Percentiles rank a stretch among this genome's conserved stretches.
phyloP scores from a whole-genome alignment of 257 asterid species.

The Penstemon barbatus region DNA sequence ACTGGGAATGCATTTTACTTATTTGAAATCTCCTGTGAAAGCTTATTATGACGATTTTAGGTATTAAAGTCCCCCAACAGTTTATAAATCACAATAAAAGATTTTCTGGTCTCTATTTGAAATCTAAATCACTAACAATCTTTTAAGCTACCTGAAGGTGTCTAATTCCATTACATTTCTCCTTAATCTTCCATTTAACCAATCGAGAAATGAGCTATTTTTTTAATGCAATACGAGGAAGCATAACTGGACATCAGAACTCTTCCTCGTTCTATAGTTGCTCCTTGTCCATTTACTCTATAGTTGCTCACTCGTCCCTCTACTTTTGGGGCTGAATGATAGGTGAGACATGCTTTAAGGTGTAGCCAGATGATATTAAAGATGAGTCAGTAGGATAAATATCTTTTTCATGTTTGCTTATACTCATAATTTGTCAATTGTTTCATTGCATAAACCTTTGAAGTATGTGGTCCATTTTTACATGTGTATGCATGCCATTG shows the following conservation, averaged over 20 bases:
- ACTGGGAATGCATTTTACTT: background rate
- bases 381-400: too few relatives aligned
- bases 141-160: too few relatives aligned
- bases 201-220: too few relatives aligned
- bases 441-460: background rate
- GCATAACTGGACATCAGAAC: too few relatives aligned
- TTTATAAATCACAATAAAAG: background rate
- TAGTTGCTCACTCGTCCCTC: background rate
- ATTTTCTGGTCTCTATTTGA: too few relatives aligned
- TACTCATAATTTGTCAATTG: background rate
- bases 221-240: too few relatives aligned
- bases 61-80: background rate
- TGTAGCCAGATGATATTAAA: background rate
- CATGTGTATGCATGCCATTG: background rate
- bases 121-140: background rate
- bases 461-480: background rate
- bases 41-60: background rate
- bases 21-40: background rate
- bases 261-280: too few relatives aligned
- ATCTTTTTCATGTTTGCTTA: too few relatives aligned
- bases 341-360: background rate
- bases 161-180: background rate
- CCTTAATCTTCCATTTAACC: background rate
- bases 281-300: too few relatives aligned
- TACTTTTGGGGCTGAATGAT: background rate